Base-by-base conservation (phyloP, 495 filamentous ascomycete genomes). In the Aspergillus heteromorphus region DNA sequence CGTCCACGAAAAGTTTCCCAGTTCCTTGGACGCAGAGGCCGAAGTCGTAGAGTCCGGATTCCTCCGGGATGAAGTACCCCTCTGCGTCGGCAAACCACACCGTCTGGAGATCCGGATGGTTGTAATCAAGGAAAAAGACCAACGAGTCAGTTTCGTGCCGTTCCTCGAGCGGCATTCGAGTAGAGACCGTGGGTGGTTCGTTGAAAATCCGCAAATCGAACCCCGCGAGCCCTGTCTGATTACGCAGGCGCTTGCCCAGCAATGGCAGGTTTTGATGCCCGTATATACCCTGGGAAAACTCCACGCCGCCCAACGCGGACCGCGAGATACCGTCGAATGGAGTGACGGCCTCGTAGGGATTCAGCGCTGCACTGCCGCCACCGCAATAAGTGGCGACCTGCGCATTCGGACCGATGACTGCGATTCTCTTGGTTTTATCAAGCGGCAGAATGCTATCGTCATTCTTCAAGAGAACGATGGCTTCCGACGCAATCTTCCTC, bases 391-490 rank as follows among this genome's bases (percentile, higher is more conserved):
- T 84, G 0, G 87, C 85, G 49, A 83, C 70, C 60, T 88, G 84
- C 9, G 86, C 79, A 62, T 90, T 91, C 0, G 87, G 87, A 2
- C 87, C 87, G 48, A 95, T 91, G n/a, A 92, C 75, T 6, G 86
- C 85, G 40, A 90, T 77, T 41, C 68, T 69, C 31, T 79, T 80
- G 25, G 71, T 67, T 56, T 74, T 79, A 49, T 79, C 74, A 9
- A 91, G 65, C 2, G 87, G 87, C 1, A 91, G 72, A 10, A 83
- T 62, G 9, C 63, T 60, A 3, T 78, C 76, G 23, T 88, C 79
- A 61, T 92, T 92, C 64, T 90, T 91, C 41, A 92, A 68, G 19
- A 92, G 70, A 0, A 88, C 87, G 14, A 92, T 77, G 0, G 83
- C 83, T 40, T 88, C 84, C 4, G 76, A 73, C 21, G 82, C 86